Conservation (phyloP, 2,329 filamentous ascomycete genomes). For the Pseudogymnoascus sp. region DNA sequence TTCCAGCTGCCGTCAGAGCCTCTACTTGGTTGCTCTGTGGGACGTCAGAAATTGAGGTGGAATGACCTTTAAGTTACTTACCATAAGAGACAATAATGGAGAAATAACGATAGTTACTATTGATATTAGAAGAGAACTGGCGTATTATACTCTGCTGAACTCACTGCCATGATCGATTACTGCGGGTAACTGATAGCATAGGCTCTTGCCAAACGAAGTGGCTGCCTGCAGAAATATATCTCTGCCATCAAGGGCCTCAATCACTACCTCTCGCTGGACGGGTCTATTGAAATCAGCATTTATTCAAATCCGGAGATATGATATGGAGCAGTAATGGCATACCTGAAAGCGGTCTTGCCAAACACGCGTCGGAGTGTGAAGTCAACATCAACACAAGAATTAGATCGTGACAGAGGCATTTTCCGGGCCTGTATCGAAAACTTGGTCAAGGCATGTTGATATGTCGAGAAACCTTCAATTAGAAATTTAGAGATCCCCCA, state of each 20-base stretch:
- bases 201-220: conserved; percentile 83
- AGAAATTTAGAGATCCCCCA: background rate
- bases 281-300: conserved; percentile 44
- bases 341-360: conserved; percentile 66
- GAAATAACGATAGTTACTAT: conserved; percentile 84
- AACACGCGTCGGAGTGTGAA: conserved; percentile 69
- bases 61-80: conserved; percentile 28
- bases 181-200: conserved; percentile 88
- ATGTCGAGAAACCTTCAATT: background rate
- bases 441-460: background rate
- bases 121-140: conserved; percentile 16
- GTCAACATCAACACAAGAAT: conserved; percentile 55
- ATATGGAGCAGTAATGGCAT: conserved; percentile 9
- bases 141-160: conserved; percentile 22
- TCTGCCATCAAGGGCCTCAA: conserved; percentile 67
- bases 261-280: conserved; percentile 74
- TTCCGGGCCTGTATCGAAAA: conserved; percentile 29
- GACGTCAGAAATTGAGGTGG: background rate
- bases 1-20: conserved; percentile 61
- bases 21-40: conserved; percentile 82
- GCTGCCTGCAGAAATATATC: conserved; percentile 93
- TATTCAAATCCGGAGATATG: background rate
- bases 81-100: conserved; percentile 82
- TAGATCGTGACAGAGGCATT: conserved; percentile 33
- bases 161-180: conserved; percentile 77